phyloP scores from a whole-genome alignment of 805 yeast species.

The Suhomyces vadensis region DNA sequence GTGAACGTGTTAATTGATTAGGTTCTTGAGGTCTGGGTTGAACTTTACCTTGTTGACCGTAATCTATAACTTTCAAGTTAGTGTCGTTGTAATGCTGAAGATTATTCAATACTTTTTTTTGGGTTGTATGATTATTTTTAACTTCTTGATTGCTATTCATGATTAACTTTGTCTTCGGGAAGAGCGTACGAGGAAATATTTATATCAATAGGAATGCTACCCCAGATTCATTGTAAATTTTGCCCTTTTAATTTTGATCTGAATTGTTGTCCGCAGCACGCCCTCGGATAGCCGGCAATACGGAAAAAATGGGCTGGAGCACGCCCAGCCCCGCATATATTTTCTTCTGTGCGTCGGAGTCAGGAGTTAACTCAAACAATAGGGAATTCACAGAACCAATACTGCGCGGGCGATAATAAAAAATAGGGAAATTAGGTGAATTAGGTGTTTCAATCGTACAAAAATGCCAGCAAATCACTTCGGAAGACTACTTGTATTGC shows the following conservation, averaged over 20 bases:
- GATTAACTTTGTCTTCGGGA: background rate
- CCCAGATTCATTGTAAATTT: constrained; percentile 5
- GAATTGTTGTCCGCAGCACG: constrained; percentile 2
- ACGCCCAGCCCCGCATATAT: constrained; percentile 7
- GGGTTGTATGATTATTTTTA: background rate
- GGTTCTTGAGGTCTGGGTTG: background rate
- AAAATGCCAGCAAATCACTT: too few relatives aligned
- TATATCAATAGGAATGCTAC: constrained; percentile 3
- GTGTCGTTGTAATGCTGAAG: background rate
- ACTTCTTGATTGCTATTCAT: background rate
- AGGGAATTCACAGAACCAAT: background rate
- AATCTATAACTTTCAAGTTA: background rate
- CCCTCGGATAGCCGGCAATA: constrained; percentile 4
- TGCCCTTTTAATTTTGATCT: constrained; percentile 4
- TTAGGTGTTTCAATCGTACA: too few relatives aligned
- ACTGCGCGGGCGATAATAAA: background rate
- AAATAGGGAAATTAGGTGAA: too few relatives aligned
- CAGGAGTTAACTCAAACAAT: background rate
- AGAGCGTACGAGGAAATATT: constrained; percentile 3
- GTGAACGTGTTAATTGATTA: background rate
- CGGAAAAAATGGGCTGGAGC: background rate
- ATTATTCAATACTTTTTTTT: background rate
- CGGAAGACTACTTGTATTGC: too few relatives aligned
- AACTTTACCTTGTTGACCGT: background rate
- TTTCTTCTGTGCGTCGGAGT: constrained; percentile 2